Percentiles rank a stretch among this genome's conserved stretches.
Evolutionary conservation across 805 yeast species (phyloP).

Genomic region (Candida endomychidarum): DNA sequence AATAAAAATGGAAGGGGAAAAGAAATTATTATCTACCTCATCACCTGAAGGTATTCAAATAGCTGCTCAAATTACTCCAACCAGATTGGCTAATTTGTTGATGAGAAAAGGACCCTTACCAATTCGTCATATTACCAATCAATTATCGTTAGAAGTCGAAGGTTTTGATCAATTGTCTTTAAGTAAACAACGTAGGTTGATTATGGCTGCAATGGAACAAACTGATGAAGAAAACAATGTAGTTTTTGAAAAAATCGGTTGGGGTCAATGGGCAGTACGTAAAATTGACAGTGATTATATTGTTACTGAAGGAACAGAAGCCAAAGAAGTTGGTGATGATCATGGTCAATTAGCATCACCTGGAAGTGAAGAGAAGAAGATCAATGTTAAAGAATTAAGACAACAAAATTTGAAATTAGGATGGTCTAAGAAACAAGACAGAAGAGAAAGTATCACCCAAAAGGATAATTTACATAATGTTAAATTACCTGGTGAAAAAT

Average conservation of each 20-base stretch:
- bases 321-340: neutral
- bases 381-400: constrained; percentile 33
- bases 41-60: constrained; percentile 88
- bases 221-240: constrained; percentile 61
- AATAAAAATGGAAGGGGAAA: constrained; percentile 3
- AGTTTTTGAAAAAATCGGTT: constrained; percentile 88
- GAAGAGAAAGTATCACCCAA: constrained; percentile 56
- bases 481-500: constrained; percentile 43
- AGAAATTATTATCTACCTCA: constrained; percentile 57
- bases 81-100: constrained; percentile 67
- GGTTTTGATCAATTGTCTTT: constrained; percentile 78
- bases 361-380: neutral
- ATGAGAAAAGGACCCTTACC: constrained; percentile 82
- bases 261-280: constrained; percentile 97
- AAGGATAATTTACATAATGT: constrained; percentile 46
- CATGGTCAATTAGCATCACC: neutral
- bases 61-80: constrained; percentile 81
- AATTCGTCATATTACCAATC: constrained; percentile 83
- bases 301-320: constrained; percentile 47
- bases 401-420: constrained; percentile 35
- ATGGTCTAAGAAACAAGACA: constrained; percentile 38
- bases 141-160: constrained; percentile 69
- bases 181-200: constrained; percentile 85
- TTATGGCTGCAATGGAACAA: constrained; percentile 83
- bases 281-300: constrained; percentile 45